Conservation (phyloP, 148 eudicot species). For the Gaultheria prostrata region DNA sequence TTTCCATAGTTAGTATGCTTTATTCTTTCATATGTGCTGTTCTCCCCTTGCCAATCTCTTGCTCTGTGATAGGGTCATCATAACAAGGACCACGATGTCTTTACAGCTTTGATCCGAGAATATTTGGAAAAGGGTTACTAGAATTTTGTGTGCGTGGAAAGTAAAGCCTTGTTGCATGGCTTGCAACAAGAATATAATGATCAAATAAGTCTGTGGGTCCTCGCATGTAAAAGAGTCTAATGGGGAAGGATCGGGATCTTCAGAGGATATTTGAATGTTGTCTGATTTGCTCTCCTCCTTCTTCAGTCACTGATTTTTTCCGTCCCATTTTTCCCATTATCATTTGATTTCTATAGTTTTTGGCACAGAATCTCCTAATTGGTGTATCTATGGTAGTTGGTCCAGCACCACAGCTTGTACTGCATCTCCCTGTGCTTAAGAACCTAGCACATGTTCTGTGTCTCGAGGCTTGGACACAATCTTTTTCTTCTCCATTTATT, state of each 20-base stretch:
- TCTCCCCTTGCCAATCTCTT: conserved; percentile 3
- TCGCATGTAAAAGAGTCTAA: background rate
- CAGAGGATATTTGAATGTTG: background rate
- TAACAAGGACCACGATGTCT: conserved; percentile 12
- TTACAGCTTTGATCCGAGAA: background rate
- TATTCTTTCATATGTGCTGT: background rate
- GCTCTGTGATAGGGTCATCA: conserved; percentile 17
- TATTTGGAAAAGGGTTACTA: background rate
- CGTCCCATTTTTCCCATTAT: background rate
- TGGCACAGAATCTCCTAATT: conserved; percentile 24
- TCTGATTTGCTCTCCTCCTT: conserved; percentile 5
- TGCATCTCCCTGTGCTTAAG: conserved; percentile 25
- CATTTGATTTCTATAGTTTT: conserved; percentile 22
- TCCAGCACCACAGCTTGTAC: conserved; percentile 19
- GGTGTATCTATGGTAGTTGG: conserved; percentile 16
- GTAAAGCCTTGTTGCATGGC: background rate
- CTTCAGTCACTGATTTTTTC: background rate
- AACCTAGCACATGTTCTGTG: conserved; percentile 14
- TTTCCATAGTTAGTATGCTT: too few relatives aligned
- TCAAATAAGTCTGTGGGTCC: background rate
- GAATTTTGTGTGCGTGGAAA: background rate
- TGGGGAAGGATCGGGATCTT: conserved; percentile 8
- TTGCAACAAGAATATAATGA: background rate
- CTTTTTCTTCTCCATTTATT: conserved; percentile 9
- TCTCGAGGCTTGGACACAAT: conserved; percentile 23